Base-by-base conservation (phyloP, 2,329 filamentous ascomycete species). In the Xylariaceae sp. region DNA sequence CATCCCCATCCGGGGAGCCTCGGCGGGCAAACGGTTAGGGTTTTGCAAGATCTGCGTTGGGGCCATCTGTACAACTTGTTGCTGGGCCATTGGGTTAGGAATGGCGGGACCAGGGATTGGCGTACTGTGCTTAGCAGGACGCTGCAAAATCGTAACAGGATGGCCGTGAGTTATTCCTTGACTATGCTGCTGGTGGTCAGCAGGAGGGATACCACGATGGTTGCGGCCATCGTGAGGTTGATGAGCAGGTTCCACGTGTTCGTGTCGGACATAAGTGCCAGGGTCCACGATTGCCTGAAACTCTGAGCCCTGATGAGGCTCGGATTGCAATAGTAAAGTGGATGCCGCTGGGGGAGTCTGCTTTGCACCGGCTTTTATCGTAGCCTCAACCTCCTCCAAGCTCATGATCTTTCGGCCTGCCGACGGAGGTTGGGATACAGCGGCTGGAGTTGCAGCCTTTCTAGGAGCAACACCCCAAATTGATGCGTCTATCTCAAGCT, bases 351-450 rank as follows among this genome's bases (percentile, higher is more conserved):
- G 67, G 52, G 73, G 66, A 8, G 72, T 64, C 10, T 76, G 72
- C 57, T 78, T 79, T 30, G 82, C 74, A 62, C 92, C 86, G 32
- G 81, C 79, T 56, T 88, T 84, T 86, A 99, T 92, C 60, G 90
- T 86, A 50, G 92, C 92, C 74, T 99, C 94, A 18, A 99, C 92
- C 74, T 99, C 94, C 69, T 97, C 94, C 66, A 99, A 72, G 65
- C 90, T 97, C 87, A 99, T 86, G 74, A 96, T 86, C 75, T 92
- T 96, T 65, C 85, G 84, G 40, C 79, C 68, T 16, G 65, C 64
- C 29, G 47, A 21, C n/a, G 47, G 46, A 12, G 53, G 48, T 19
- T 65, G 64, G 21, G 57, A 18, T 16, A 56, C 45, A 16, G 62
- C 52, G 6, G 67, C 63, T 16, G 71, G 59, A 19, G 65, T 63